Base-by-base conservation (phyloP, 2,329 filamentous ascomycete species). In the Balansia obtecta region DNA sequence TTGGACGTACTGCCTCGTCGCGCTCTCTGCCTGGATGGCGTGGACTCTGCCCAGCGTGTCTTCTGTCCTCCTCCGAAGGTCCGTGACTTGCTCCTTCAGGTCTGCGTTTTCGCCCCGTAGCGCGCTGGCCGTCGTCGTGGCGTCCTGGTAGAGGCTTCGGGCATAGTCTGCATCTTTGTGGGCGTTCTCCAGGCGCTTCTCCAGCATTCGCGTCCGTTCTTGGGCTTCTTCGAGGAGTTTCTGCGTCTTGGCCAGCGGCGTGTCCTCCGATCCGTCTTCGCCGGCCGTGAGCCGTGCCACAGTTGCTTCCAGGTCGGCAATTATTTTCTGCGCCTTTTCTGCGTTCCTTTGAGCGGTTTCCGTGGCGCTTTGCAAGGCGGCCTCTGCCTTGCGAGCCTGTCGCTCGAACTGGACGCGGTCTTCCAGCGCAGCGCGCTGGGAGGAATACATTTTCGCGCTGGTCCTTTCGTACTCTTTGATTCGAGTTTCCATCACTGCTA, bases 91-190 rank as follows among this genome's bases (percentile, higher is more conserved):
- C 10, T 58, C 60, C 48, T 68, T 67, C 2, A 83, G 67, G 8
- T 68, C 64, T 16, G 62, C 62, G 55, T 75, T 76, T 57, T 79
- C 72, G 2, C 64, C 58, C 18, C 66, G 63, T 2, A 79, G 63
- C 15, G 69, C 67, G 13, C 67, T 66, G 2, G 71, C 72, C 1
- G 68, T 62, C 33, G 71, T 70, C 9, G 77, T 79, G 1, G 76
- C 73, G 20, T 75, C 69, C 56, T 84, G 82, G 57, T 85, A 86
- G 10, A 73, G 68, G 4, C 71, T 69, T 48, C 77, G 74, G 12
- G 72, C 67, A 57, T 81, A 86, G 1, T 80, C 76, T 27, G 73
- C 66, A 4, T 81, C 76, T 13, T 67, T 68, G 30, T 74, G 64
- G 4, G 70, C 63, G 5, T 68, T 64, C 48, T 68, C 67, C 5